Evolutionary conservation across 805 yeast genomes (phyloP), one percentile per base, ranked within the genome.

Genomic region (Grigorovia humatica): DNA sequence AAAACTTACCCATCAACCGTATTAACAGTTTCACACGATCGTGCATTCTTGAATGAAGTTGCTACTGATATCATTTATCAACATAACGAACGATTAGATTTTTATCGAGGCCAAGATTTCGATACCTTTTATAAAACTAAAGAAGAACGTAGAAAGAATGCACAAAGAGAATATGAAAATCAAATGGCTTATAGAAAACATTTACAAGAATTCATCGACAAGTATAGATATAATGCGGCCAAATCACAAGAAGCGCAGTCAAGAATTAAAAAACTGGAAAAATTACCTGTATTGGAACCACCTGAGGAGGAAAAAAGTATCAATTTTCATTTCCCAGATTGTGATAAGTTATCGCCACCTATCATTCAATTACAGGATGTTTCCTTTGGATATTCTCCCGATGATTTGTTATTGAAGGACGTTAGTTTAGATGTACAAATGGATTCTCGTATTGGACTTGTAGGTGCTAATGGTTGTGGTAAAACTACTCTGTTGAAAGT

Each of bases 401-500:
- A 74, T 2, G 81, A 81, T 51, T 71, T 88, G 32, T 69, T 90
- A 53, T 71, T 91, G 56, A 75, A 77, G 32, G 74, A 88, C 59
- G 97, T 90, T 44, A 96, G 90, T 58, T 69, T 93, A 55, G 95
- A 88, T 58, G 88, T 93, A 51, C 96, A 88, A 69, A 76, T 91
- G 87, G 87, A 90, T 62, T 89, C 97, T 1, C 79, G 99, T 68
- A 86, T 93, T 61, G 99, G 98, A 0, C 75, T 93, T 54, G 96
- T 93, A 54, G 99, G 99, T 78, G 98, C 97, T 54, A 93, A 93
- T 67, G 99, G 99, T 74, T 88, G 96, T 65, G 99, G 99, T 85
- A 93, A 93, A 69, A 90, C 99, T 11, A 93, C 99, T 2, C 74
- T 93, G 55, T 77, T 93, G 64, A 91, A 91, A 67, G 73, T 93